Conservation (phyloP, 257 asterid species). For the Scutellaria baicalensis region DNA sequence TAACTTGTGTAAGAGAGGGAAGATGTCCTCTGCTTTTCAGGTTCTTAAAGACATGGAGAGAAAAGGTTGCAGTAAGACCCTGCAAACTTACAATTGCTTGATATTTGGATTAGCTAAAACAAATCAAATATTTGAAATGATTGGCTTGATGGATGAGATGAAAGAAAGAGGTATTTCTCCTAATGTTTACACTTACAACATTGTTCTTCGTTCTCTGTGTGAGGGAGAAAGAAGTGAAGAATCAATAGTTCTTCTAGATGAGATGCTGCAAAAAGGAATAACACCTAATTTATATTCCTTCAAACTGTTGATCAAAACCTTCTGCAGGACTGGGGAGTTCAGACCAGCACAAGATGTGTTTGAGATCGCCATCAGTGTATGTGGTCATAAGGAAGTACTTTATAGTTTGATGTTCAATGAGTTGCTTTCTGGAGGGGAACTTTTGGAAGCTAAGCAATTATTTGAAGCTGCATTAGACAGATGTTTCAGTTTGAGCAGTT, state of each 20-base stretch:
- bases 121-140: constrained; percentile 80
- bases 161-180: constrained; percentile 78
- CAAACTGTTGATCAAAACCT: constrained; percentile 55
- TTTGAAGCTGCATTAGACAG: constrained; percentile 66
- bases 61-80: constrained; percentile 71
- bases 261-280: constrained; percentile 69
- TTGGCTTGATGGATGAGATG: constrained; percentile 87
- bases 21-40: constrained; percentile 86
- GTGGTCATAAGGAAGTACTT: constrained; percentile 62
- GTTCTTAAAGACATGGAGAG: constrained; percentile 96
- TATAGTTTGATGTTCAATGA: constrained; percentile 65
- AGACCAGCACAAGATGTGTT: constrained; percentile 85
- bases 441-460: constrained; percentile 58
- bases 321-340: constrained; percentile 81
- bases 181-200: constrained; percentile 61
- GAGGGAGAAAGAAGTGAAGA: constrained; percentile 78
- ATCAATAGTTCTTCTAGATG: constrained; percentile 68
- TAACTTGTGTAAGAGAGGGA: constrained; percentile 68
- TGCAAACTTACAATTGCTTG: constrained; percentile 72
- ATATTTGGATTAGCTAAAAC: constrained; percentile 60
- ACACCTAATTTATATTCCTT: constrained; percentile 58
- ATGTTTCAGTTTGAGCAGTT: constrained; percentile 45
- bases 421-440: constrained; percentile 71
- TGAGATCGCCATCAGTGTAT: constrained; percentile 44
- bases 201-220: constrained; percentile 55